A percentile compares a stretch with the other conserved stretches of the same genome.
Evolutionary conservation across 371 early-diverging fungal species (phyloP).

Genomic region (Mucor racemosus): DNA sequence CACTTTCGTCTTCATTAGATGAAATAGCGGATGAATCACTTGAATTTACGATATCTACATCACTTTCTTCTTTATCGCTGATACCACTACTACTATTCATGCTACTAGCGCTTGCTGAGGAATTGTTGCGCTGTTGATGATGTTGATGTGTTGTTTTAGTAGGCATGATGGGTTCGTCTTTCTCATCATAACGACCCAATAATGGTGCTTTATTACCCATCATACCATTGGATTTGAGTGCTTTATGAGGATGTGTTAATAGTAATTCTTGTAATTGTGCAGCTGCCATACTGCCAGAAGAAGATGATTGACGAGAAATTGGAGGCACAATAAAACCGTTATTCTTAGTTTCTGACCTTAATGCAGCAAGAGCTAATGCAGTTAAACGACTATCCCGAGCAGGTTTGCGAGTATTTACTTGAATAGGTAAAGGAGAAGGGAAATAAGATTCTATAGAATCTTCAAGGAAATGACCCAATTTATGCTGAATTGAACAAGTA

Average conservation of each 20-base stretch:
- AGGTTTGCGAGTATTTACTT: constrained; percentile 39
- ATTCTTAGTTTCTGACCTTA: constrained; percentile 15
- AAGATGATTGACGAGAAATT: constrained; percentile 29
- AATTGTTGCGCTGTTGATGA: constrained; percentile 7
- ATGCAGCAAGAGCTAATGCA: constrained; percentile 29
- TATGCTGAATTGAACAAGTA: constrained; percentile 81
- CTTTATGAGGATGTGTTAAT: constrained; percentile 37
- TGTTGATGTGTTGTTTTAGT: neutral
- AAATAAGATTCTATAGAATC: constrained; percentile 76
- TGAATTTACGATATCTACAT: constrained; percentile 35
- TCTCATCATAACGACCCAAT: constrained; percentile 11
- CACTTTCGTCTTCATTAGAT: constrained; percentile 21
- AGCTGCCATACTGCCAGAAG: constrained; percentile 24
- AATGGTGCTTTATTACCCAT: constrained; percentile 8
- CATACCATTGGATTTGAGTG: constrained; percentile 34
- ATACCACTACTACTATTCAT: neutral
- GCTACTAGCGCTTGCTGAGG: neutral
- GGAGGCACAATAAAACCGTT: constrained; percentile 28
- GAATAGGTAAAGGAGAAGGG: constrained; percentile 72
- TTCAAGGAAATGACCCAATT: constrained; percentile 77
- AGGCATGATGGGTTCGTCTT: neutral
- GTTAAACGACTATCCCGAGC: constrained; percentile 29
- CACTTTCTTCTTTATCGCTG: constrained; percentile 26
- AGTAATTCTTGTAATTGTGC: constrained; percentile 44
- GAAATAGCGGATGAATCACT: constrained; percentile 21